These are phyloP conservation scores for Calonectria multiphialidica DNA, from an alignment of 2,329 filamentous ascomycete species.

Conservation along the genomic window DNA sequence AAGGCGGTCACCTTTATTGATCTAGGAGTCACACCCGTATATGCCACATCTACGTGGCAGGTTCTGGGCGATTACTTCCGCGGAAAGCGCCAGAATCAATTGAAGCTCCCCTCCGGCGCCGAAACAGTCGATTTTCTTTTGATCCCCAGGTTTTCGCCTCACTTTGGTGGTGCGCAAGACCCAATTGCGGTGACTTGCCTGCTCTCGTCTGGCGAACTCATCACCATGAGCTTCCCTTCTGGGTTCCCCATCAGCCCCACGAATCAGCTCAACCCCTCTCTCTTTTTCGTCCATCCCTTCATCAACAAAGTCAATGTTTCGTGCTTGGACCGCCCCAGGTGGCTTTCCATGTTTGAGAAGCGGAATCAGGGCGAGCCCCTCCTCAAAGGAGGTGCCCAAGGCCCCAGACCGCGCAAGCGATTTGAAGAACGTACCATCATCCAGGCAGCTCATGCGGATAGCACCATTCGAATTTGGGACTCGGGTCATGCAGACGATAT, in stretches of 20 bases:
- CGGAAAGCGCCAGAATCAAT: slow-evolving; percentile 77
- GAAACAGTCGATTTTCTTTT: slow-evolving; percentile 85
- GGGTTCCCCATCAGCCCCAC: slow-evolving; percentile 92
- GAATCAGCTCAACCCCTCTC: slow-evolving; percentile 89
- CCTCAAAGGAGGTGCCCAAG: slow-evolving; percentile 83
- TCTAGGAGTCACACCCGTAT: slow-evolving; percentile 87
- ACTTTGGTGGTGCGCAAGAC: slow-evolving; percentile 90
- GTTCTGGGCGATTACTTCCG: slow-evolving; percentile 82
- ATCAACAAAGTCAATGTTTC: slow-evolving; percentile 80
- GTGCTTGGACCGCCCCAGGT: slow-evolving; percentile 80
- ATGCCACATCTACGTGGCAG: slow-evolving; percentile 93
- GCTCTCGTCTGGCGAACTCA: slow-evolving; percentile 86
- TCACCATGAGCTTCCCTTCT: slow-evolving; percentile 92
- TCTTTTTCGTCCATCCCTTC: slow-evolving; percentile 92
- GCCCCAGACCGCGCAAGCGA: slow-evolving; percentile 75
- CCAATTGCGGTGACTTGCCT: slow-evolving; percentile 87
- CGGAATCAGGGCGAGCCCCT: slow-evolving; percentile 83
- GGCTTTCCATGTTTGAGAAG: slow-evolving; percentile 92
- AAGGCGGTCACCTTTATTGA: slow-evolving; percentile 92
- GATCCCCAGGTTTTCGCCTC: slow-evolving; percentile 84
- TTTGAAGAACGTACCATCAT: slow-evolving; percentile 88
- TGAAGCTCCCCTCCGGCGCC: slow-evolving; percentile 82
- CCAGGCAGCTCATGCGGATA: slow-evolving; percentile 89
- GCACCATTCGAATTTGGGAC: slow-evolving; percentile 94
- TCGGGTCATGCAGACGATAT: slow-evolving; percentile 92